These are phyloP conservation scores for Lactifluus volemus DNA, from an alignment of 768 basidiomycete species.

Conservation along the genomic window DNA sequence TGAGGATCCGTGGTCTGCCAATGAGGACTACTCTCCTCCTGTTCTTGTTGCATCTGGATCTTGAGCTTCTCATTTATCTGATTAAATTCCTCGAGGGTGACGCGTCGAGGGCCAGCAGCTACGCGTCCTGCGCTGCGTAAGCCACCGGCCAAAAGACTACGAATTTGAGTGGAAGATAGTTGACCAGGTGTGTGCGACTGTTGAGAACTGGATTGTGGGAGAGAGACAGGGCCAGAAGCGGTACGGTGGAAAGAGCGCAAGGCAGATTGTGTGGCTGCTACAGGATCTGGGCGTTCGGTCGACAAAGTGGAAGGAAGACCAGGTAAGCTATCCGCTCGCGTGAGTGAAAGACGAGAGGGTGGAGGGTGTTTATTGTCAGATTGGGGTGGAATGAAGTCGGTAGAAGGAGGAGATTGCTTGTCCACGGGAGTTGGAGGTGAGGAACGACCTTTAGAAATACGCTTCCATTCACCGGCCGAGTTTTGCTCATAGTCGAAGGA, in stretches of 20 bases:
- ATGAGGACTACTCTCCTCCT: slow-evolving; percentile 20
- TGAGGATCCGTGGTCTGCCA: slow-evolving; percentile 2
- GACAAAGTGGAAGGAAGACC: slow-evolving; percentile 31
- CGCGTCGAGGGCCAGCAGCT: slow-evolving; percentile 29
- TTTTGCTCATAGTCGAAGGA: slow-evolving; percentile 58
- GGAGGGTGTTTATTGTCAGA: slow-evolving; percentile 32
- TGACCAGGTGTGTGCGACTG: slow-evolving; percentile 25
- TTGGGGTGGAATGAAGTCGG: slow-evolving; percentile 12
- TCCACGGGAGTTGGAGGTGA: slow-evolving; percentile 37
- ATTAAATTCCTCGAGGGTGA: slow-evolving; percentile 30
- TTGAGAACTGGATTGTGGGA: slow-evolving; percentile 25
- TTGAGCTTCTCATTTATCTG: slow-evolving; percentile 27
- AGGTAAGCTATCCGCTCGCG: slow-evolving; percentile 59
- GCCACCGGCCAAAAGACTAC: slow-evolving; percentile 24
- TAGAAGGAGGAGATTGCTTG: slow-evolving; percentile 19
- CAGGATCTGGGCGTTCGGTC: slow-evolving; percentile 22
- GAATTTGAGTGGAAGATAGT: slow-evolving; percentile 11
- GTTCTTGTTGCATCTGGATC: slow-evolving; percentile 12
- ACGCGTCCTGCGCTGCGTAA: slow-evolving; percentile 30
- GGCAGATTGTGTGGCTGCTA: slow-evolving; percentile 26
- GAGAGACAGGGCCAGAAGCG: slow-evolving; percentile 45
- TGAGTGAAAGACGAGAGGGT: slow-evolving; percentile 40
- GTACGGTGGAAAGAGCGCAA: slow-evolving; percentile 56
- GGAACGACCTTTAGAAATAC: slow-evolving; percentile 45
- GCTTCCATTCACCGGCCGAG: slow-evolving; percentile 45